Percentiles rank a stretch among this genome's conserved stretches.
Evolutionary conservation across 345 rosid species (phyloP).

Genomic region (Carallia pectinifolia): DNA sequence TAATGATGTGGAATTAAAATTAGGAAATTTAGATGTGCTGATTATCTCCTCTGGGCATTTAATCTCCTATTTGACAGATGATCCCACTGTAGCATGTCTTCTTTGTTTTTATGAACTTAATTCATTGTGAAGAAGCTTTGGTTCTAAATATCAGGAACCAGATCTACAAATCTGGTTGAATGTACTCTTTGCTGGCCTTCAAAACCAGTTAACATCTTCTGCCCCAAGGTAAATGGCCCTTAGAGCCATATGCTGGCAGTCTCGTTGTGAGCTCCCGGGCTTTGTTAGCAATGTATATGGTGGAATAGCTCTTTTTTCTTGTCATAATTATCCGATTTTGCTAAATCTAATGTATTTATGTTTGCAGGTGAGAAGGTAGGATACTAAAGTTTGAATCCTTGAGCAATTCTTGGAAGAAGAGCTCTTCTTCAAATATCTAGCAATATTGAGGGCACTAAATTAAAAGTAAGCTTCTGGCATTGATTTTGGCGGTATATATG

Average conservation of each 20-base stretch:
- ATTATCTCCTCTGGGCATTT: no score
- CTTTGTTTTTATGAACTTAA: no score
- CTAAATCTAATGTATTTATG: neutral
- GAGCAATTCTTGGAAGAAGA: neutral
- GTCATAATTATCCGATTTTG: neutral
- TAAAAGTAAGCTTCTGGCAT: neutral
- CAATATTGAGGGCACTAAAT: neutral
- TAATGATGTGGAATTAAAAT: neutral
- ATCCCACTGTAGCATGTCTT: no score
- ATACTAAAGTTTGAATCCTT: neutral
- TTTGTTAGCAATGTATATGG: slow-evolving; percentile 11
- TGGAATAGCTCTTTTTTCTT: neutral
- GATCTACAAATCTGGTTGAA: slow-evolving; percentile 7
- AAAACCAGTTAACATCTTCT: slow-evolving; percentile 24
- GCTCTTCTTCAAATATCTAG: neutral
- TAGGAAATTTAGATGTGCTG: no score
- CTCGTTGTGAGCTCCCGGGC: slow-evolving; percentile 29
- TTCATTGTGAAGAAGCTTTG: no score
- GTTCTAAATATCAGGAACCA: no score
- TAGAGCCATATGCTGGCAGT: slow-evolving; percentile 21
- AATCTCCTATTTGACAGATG: no score
- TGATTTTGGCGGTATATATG: no score
- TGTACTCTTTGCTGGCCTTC: slow-evolving; percentile 25
- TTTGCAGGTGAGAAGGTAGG: neutral
- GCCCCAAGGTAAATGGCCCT: slow-evolving; percentile 30